Evolutionary conservation across 495 filamentous ascomycete species (phyloP).

Genomic region (Podospora appendiculata): DNA sequence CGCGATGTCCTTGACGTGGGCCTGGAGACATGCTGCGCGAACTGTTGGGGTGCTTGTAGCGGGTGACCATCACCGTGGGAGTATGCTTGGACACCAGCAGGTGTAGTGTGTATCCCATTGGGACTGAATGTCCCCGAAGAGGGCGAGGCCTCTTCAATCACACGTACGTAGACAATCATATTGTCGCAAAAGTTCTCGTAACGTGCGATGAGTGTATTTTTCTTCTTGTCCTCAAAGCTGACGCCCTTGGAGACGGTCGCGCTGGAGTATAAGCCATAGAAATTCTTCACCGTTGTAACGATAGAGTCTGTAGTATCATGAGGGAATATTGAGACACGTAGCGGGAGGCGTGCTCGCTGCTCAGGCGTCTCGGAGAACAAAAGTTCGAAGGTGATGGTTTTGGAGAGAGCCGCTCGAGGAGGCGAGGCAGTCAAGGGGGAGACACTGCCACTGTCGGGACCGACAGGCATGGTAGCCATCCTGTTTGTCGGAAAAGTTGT

Average conservation of each 20-base stretch:
- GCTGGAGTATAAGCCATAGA: slow-evolving; percentile 83
- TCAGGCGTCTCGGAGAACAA: slow-evolving; percentile 66
- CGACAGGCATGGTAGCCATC: slow-evolving; percentile 1
- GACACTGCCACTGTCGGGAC: slow-evolving; percentile 30
- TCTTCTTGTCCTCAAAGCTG: slow-evolving; percentile 83
- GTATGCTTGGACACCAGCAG: slow-evolving; percentile 19
- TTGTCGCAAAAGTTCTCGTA: slow-evolving; percentile 90
- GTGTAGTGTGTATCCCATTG: slow-evolving; percentile 26
- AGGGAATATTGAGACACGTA: slow-evolving; percentile 84
- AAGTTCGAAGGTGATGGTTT: slow-evolving; percentile 80
- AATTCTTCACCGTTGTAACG: slow-evolving; percentile 93
- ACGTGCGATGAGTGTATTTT: slow-evolving; percentile 81
- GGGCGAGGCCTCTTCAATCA: slow-evolving; percentile 59
- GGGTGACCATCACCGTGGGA: slow-evolving; percentile 23
- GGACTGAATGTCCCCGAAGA: slow-evolving; percentile 25
- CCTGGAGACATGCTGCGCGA: slow-evolving; percentile 52
- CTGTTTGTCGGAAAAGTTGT: slow-evolving; percentile 7
- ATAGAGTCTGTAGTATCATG: slow-evolving; percentile 96
- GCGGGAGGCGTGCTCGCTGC: slow-evolving; percentile 70
- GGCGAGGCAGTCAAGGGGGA: slow-evolving; percentile 37
- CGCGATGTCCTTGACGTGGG: slow-evolving; percentile 60
- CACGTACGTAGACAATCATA: slow-evolving; percentile 84
- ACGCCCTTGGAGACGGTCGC: slow-evolving; percentile 58
- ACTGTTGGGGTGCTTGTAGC: slow-evolving; percentile 44
- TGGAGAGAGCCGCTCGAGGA: slow-evolving; percentile 32